Evolutionary conservation across 2,329 filamentous ascomycete species (phyloP).

Genomic region (Pseudonectria foliicola): DNA sequence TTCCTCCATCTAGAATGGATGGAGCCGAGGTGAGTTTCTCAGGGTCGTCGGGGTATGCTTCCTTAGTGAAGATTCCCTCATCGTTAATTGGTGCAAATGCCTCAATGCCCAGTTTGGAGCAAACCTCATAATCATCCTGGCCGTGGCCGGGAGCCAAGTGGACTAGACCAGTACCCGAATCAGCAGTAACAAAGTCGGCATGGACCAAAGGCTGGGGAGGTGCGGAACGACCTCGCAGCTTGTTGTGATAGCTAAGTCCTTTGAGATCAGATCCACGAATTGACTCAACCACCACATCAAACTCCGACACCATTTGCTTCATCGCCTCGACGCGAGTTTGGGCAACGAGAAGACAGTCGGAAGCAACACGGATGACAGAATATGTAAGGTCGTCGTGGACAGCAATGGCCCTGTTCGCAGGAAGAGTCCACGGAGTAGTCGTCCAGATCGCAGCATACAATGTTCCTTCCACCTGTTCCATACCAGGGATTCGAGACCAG

Average conservation of each 20-base stretch:
- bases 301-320: slow-evolving; percentile 42
- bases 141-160: slow-evolving; percentile 92
- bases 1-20: slow-evolving; percentile 64
- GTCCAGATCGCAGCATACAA: slow-evolving; percentile 93
- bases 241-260: slow-evolving; percentile 61
- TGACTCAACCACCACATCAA: slow-evolving; percentile 45
- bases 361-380: slow-evolving; percentile 51
- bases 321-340: slow-evolving; percentile 59
- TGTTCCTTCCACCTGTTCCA: slow-evolving; percentile 35
- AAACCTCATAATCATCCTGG: slow-evolving; percentile 90
- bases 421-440: slow-evolving; percentile 94
- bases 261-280: slow-evolving; percentile 60
- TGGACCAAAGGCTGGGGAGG: slow-evolving; percentile 64
- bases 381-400: slow-evolving; percentile 72
- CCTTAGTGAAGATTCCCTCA: slow-evolving; percentile 70
- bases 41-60: slow-evolving; percentile 67
- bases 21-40: slow-evolving; percentile 58
- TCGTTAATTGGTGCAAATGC: slow-evolving; percentile 80
- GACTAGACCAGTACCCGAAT: slow-evolving; percentile 92
- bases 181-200: slow-evolving; percentile 81
- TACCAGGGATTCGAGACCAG: slow-evolving; percentile 23
- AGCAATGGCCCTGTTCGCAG: slow-evolving; percentile 85
- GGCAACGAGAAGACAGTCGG: slow-evolving; percentile 63
- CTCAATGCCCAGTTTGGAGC: slow-evolving; percentile 60
- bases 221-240: slow-evolving; percentile 54